These are phyloP conservation scores for Harrya chromipes DNA, from an alignment of 768 basidiomycete genomes.

Conservation along the genomic window DNA sequence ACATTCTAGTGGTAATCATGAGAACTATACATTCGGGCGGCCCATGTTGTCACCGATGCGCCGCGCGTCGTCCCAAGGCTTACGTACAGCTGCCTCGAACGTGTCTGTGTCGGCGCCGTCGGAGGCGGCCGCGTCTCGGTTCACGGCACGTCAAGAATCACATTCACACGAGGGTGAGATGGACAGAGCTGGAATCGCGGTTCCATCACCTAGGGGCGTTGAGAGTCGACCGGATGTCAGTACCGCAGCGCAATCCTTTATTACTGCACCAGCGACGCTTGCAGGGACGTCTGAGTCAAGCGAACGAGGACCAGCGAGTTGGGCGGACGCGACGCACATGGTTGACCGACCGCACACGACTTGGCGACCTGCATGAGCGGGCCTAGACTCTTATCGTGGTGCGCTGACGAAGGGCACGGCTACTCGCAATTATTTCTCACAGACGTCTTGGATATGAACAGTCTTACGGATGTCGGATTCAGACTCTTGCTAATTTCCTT, in stretches of 20 bases:
- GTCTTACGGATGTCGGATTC: conserved; percentile 11
- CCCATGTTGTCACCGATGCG: conserved; percentile 38
- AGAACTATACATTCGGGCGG: conserved; percentile 77
- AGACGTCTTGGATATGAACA: conserved; percentile 11
- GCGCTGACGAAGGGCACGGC: no score
- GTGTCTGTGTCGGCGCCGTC: conserved; percentile 26
- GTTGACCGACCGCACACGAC: conserved; percentile 36
- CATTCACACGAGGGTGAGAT: conserved; percentile 9
- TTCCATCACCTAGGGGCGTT: conserved; percentile 22
- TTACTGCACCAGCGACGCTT: conserved; percentile 62
- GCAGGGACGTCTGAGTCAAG: conserved; percentile 54
- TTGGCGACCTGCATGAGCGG: conserved; percentile 39
- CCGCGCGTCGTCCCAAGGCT: conserved; percentile 15
- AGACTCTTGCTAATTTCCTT: background rate
- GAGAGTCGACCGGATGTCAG: conserved; percentile 60
- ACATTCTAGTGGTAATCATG: conserved; percentile 42
- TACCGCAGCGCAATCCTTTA: conserved; percentile 65
- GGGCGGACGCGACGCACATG: conserved; percentile 46
- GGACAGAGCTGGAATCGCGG: conserved; percentile 25
- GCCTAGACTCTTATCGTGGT: background rate
- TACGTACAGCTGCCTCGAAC: conserved; percentile 17
- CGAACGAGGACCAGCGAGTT: conserved; percentile 45
- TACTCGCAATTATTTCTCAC: no score
- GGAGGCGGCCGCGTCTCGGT: conserved; percentile 21
- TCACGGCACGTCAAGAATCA: conserved; percentile 19